A percentile compares a stretch with the other conserved stretches of the same genome.
Conservation (phyloP, 2,329 filamentous ascomycete species). For the Diplodia sapinea region DNA sequence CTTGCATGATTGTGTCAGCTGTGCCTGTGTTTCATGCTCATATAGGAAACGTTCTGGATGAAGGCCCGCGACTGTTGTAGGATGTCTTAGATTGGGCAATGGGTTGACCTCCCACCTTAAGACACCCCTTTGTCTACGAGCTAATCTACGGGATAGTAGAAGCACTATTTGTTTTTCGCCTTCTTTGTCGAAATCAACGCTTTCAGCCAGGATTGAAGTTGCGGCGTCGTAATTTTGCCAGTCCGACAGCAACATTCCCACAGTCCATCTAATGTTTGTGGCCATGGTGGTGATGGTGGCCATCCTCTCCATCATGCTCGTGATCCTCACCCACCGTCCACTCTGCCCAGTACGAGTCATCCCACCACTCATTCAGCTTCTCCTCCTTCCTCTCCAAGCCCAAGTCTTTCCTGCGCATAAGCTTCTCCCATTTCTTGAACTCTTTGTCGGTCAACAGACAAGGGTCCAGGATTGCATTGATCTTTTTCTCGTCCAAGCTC, state of each 20-base stretch:
- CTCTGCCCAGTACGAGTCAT: constrained; percentile 53
- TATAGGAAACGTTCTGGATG: too few relatives aligned
- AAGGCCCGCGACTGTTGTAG: too few relatives aligned
- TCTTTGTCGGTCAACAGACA: constrained; percentile 69
- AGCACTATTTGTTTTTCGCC: too few relatives aligned
- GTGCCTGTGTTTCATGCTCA: too few relatives aligned
- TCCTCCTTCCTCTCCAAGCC: constrained; percentile 52
- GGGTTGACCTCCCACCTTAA: too few relatives aligned
- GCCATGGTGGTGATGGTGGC: constrained; percentile 3
- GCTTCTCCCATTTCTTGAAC: constrained; percentile 49
- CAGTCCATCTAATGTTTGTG: constrained; percentile 18
- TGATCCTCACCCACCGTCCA: constrained; percentile 19
- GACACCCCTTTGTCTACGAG: too few relatives aligned
- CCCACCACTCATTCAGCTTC: constrained; percentile 58
- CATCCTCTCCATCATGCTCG: constrained; percentile 1
- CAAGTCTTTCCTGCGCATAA: constrained; percentile 43
- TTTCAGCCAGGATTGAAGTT: too few relatives aligned
- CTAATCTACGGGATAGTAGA: too few relatives aligned
- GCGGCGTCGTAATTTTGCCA: too few relatives aligned
- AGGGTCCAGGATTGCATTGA: constrained; percentile 62
- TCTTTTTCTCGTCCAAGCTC: constrained; percentile 58
- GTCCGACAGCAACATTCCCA: neutral
- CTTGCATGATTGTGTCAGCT: too few relatives aligned
- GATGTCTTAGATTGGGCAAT: neutral
- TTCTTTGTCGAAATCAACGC: too few relatives aligned